These are phyloP conservation scores for Termitomyces sp. DNA, from an alignment of 768 basidiomycete genomes.

Conservation along the genomic window DNA sequence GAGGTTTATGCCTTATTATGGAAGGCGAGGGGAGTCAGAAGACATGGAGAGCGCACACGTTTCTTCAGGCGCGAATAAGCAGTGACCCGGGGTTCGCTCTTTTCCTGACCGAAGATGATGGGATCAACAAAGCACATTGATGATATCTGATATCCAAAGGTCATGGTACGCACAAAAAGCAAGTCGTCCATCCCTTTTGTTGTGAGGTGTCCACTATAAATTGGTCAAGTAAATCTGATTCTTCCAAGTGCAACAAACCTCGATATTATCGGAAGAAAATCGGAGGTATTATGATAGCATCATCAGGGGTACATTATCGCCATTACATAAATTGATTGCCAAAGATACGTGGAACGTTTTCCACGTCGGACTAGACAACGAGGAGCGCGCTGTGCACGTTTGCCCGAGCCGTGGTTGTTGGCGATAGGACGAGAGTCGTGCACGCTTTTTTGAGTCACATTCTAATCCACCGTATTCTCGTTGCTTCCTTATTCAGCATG, in stretches of 20 bases:
- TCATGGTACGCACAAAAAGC: background rate
- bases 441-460: background rate
- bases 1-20: background rate
- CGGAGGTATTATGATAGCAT: background rate
- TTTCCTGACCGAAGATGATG: background rate
- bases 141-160: background rate
- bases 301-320: background rate
- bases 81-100: background rate
- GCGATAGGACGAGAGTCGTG: background rate
- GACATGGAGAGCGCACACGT: background rate
- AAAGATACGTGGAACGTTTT: background rate
- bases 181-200: background rate
- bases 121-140: background rate
- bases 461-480: background rate
- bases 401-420: no score
- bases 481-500: conserved; percentile 17
- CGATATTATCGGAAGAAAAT: background rate
- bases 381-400: no score
- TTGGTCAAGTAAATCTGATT: background rate
- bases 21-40: background rate
- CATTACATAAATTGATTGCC: background rate
- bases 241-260: background rate
- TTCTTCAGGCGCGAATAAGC: background rate
- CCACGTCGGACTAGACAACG: background rate
- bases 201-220: background rate